phyloP scores from a whole-genome alignment of 345 rosid species.

The Hypericum androsaemum region DNA sequence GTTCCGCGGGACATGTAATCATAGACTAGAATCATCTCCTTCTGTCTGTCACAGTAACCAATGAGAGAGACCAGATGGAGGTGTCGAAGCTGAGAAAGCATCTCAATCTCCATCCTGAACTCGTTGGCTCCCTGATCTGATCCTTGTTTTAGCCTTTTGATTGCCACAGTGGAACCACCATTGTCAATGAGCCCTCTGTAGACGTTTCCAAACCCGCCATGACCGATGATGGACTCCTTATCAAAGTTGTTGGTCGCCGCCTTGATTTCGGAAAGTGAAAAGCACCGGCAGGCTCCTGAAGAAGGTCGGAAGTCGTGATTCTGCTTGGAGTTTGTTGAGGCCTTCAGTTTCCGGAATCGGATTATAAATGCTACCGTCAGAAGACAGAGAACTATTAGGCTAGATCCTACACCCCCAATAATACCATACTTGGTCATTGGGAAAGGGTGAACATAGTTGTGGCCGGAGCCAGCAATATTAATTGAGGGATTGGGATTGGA shows the following conservation, averaged over 20 bases:
- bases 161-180: slow-evolving; percentile 23
- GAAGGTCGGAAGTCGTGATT: too few relatives aligned
- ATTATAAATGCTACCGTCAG: too few relatives aligned
- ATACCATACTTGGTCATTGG: too few relatives aligned
- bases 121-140: slow-evolving; percentile 30
- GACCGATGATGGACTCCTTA: slow-evolving; percentile 19
- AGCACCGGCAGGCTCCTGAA: too few relatives aligned
- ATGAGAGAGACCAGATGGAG: slow-evolving; percentile 30
- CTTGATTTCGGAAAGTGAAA: slow-evolving; percentile 20
- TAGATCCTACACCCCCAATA: too few relatives aligned
- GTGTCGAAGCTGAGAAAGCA: slow-evolving; percentile 34
- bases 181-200: slow-evolving; percentile 30
- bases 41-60: slow-evolving; percentile 21
- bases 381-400: too few relatives aligned
- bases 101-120: slow-evolving; percentile 33
- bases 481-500: background rate
- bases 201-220: slow-evolving; percentile 32
- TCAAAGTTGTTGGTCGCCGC: slow-evolving; percentile 32
- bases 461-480: too few relatives aligned
- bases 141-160: slow-evolving; percentile 20
- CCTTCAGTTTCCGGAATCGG: background rate
- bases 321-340: slow-evolving; percentile 11
- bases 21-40: slow-evolving; percentile 32
- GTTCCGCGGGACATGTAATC: slow-evolving; percentile 35
- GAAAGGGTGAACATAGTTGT: too few relatives aligned